These are phyloP conservation scores for Hydrangea macrophylla DNA, from an alignment of 148 eudicot genomes.

Conservation along the genomic window DNA sequence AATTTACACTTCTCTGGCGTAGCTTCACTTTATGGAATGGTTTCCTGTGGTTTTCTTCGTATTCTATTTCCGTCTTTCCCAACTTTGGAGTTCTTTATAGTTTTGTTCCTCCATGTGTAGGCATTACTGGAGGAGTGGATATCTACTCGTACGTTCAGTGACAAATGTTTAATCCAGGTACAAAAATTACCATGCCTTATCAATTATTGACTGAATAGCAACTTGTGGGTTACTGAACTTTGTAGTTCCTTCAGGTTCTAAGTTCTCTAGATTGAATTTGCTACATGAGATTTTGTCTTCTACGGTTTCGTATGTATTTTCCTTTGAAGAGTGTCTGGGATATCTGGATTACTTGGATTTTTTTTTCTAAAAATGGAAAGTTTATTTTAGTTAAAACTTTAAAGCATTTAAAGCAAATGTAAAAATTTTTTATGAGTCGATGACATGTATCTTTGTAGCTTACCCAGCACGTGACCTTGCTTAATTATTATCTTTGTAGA, in stretches of 20 bases:
- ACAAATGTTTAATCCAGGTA: conserved; percentile 66
- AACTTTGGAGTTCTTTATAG: background rate
- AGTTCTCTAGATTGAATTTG: background rate
- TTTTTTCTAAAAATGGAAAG: background rate
- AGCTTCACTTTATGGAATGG: background rate
- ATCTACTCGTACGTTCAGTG: conserved; percentile 73
- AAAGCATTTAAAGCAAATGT: too few relatives aligned
- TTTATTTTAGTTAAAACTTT: background rate
- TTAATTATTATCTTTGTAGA: too few relatives aligned
- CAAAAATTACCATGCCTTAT: background rate
- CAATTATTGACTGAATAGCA: conserved; percentile 3
- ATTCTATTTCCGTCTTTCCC: background rate
- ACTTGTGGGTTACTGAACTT: conserved; percentile 6
- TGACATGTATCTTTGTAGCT: background rate
- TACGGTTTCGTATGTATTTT: background rate
- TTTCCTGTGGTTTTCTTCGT: background rate
- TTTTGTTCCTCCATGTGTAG: conserved; percentile 33
- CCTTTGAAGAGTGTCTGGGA: background rate
- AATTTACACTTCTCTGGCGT: background rate
- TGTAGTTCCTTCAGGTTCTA: background rate
- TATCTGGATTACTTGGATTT: background rate
- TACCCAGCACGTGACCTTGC: background rate
- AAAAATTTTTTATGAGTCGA: background rate
- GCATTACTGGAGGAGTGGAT: conserved; percentile 98
- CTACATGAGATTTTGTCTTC: background rate